phyloP scores from a whole-genome alignment of 495 filamentous ascomycete genomes.

The Platismatia glauca region DNA sequence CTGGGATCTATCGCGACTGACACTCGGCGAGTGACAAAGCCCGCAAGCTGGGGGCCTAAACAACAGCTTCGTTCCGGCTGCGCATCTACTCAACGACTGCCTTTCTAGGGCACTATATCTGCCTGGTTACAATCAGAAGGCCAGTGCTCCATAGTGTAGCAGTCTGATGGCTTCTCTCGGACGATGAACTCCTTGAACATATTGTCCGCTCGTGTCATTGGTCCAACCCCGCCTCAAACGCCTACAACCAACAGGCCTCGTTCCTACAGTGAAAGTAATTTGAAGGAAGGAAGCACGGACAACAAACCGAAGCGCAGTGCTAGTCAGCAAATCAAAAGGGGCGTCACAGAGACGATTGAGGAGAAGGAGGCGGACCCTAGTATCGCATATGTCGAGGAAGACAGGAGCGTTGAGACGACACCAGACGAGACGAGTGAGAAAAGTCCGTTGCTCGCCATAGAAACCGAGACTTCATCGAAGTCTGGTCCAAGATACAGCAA shows the following conservation, averaged over 20 bases:
- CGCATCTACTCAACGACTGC: neutral
- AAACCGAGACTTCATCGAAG: conserved; percentile 31
- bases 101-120: neutral
- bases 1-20: neutral
- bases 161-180: conserved; percentile 43
- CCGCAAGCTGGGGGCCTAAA: conserved; percentile 3
- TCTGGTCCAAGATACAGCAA: conserved; percentile 48
- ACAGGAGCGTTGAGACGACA: conserved; percentile 27
- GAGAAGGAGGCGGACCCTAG: conserved; percentile 21
- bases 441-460: conserved; percentile 48
- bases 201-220: conserved; percentile 77
- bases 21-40: conserved; percentile 1
- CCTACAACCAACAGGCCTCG: conserved; percentile 22
- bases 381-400: conserved; percentile 31
- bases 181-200: conserved; percentile 99
- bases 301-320: conserved; percentile 29
- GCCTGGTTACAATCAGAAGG: neutral
- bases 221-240: conserved; percentile 43
- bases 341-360: conserved; percentile 33
- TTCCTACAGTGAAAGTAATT: conserved; percentile 22
- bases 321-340: conserved; percentile 36
- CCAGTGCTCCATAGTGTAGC: neutral
- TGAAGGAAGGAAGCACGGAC: conserved; percentile 9
- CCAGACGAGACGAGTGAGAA: conserved; percentile 49
- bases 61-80: neutral